These are phyloP conservation scores for Nannizziopsis barbatae DNA, from an alignment of 2,329 filamentous ascomycete species.

Conservation along the genomic window DNA sequence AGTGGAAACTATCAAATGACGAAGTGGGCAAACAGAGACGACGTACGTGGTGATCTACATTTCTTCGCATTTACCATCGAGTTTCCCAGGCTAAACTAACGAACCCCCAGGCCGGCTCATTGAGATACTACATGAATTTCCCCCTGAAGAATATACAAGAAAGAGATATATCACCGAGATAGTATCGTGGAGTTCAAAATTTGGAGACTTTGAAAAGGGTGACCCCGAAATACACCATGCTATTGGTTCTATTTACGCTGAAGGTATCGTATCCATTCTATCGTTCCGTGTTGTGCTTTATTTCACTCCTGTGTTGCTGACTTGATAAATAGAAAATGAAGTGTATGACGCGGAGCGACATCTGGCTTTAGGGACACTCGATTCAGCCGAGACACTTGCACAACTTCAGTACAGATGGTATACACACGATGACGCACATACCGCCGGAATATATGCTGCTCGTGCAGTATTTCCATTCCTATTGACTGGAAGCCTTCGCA, in stretches of 20 bases:
- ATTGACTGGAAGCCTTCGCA: constrained; percentile 77
- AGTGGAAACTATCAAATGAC: constrained; percentile 58
- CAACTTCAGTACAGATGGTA: constrained; percentile 92
- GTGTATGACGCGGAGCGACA: constrained; percentile 89
- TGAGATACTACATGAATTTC: constrained; percentile 68
- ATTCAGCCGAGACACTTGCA: constrained; percentile 69
- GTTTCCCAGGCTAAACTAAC: background rate
- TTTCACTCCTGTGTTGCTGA: background rate
- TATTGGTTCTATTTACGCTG: constrained; percentile 74
- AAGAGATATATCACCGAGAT: constrained; percentile 87
- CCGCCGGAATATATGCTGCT: constrained; percentile 72
- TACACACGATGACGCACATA: constrained; percentile 73
- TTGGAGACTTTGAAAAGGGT: constrained; percentile 76
- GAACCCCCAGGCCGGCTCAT: constrained; percentile 47
- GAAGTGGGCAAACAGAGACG: constrained; percentile 54
- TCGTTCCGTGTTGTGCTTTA: constrained; percentile 1
- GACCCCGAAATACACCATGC: constrained; percentile 94
- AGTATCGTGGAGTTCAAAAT: constrained; percentile 75
- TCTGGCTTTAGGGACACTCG: constrained; percentile 74
- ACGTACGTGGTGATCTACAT: constrained; percentile 20
- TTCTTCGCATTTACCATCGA: background rate
- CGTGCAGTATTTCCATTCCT: constrained; percentile 86
- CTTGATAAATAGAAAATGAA: constrained; percentile 56
- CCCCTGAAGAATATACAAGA: constrained; percentile 70
- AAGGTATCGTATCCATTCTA: constrained; percentile 38